A percentile compares a stretch with the other conserved stretches of the same genome.
Evolutionary conservation across 2,329 filamentous ascomycete genomes (phyloP).

Genomic region (Epichloe sibirici): DNA sequence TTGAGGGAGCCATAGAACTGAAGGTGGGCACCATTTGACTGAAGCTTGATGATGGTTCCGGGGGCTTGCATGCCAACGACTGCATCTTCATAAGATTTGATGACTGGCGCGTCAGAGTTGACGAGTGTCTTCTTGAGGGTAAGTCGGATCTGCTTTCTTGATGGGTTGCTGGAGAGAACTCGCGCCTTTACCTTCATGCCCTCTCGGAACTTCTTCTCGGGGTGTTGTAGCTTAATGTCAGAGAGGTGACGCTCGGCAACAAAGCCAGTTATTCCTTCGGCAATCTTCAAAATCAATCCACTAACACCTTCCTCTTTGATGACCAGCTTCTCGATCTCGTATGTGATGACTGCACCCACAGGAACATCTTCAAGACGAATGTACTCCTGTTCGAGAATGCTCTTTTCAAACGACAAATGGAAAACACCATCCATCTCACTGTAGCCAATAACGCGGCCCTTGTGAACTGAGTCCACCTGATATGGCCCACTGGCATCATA

Average conservation of each 20-base stretch:
- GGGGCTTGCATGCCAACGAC: constrained; percentile 68
- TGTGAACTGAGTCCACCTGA: constrained; percentile 66
- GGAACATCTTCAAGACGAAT: constrained; percentile 84
- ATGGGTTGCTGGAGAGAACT: constrained; percentile 66
- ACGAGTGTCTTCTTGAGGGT: constrained; percentile 92
- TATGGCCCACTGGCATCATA: constrained; percentile 66
- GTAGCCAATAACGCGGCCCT: constrained; percentile 73
- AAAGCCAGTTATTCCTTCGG: constrained; percentile 79
- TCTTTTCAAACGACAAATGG: constrained; percentile 72
- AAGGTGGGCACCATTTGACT: constrained; percentile 69
- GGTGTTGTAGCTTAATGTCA: constrained; percentile 77
- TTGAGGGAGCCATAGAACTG: constrained; percentile 80
- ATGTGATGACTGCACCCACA: constrained; percentile 68
- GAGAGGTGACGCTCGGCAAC: constrained; percentile 82
- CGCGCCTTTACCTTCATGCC: constrained; percentile 74
- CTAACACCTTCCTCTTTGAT: constrained; percentile 66
- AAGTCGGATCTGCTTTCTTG: constrained; percentile 68
- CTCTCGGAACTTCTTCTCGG: constrained; percentile 91
- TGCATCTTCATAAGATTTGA: constrained; percentile 67
- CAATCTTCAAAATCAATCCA: constrained; percentile 70
- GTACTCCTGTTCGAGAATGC: constrained; percentile 74
- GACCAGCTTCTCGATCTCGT: constrained; percentile 73
- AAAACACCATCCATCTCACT: constrained; percentile 79
- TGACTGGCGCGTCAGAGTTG: constrained; percentile 72
- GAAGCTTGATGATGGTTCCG: constrained; percentile 76